Evolutionary conservation across 2,329 filamentous ascomycete genomes (phyloP).

Genomic region (Fusarium liriodendri): DNA sequence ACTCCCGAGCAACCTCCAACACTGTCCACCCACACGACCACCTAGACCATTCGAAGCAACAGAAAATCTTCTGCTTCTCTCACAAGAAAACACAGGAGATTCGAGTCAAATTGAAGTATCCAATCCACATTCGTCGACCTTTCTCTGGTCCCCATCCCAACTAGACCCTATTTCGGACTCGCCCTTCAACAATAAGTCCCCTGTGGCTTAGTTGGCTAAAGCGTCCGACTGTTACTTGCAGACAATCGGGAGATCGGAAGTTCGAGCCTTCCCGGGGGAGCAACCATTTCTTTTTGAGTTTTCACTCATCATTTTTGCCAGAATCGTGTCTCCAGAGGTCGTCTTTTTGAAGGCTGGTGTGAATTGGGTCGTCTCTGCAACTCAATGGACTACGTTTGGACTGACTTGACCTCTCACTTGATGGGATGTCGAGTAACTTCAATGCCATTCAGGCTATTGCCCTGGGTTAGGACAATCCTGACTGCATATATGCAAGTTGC

Average conservation of each 20-base stretch:
- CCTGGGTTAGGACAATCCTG: fast-evolving
- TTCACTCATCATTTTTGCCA: neutral
- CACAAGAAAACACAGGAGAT: fast-evolving
- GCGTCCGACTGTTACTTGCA: constrained; percentile 41
- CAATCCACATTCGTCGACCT: neutral
- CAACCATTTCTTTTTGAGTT: neutral
- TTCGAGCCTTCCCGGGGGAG: constrained; percentile 47
- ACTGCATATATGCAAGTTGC: no score
- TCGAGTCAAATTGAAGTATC: neutral
- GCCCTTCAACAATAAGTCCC: constrained; percentile 16
- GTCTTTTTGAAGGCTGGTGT: neutral
- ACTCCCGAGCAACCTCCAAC: neutral
- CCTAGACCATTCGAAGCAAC: neutral
- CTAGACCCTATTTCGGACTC: neutral
- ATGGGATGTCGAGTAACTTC: no score
- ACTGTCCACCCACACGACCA: neutral
- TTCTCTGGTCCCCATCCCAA: neutral
- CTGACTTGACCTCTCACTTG: no score
- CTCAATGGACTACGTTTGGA: no score
- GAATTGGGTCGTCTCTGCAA: no score
- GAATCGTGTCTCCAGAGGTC: no score
- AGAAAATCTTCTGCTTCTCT: neutral
- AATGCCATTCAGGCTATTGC: neutral
- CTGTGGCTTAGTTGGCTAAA: constrained; percentile 43
- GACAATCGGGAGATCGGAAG: constrained; percentile 46